phyloP scores from a whole-genome alignment of 1,284 basidiomycete species.

The Kwoniella shivajii region DNA sequence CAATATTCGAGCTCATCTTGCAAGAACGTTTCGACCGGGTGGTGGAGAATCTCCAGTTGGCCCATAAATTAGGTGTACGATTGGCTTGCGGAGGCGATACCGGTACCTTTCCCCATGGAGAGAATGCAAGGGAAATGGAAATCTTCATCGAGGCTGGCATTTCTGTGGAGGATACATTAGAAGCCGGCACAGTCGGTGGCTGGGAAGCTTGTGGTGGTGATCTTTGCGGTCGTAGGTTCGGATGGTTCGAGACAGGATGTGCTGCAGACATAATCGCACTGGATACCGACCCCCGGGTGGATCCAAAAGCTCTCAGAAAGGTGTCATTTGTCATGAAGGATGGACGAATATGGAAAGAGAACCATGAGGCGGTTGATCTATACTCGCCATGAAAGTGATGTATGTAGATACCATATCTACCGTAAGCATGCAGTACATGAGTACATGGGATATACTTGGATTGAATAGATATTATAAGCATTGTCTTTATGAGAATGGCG shows the following conservation, averaged over 20 bases:
- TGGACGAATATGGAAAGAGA: constrained; percentile 3
- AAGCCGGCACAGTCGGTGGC: neutral
- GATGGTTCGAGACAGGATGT: constrained; percentile 6
- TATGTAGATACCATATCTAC: no score
- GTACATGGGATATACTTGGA: neutral
- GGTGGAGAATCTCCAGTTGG: neutral
- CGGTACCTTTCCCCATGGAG: constrained; percentile 6
- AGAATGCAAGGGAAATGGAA: constrained; percentile 4
- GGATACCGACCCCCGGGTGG: neutral
- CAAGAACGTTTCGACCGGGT: neutral
- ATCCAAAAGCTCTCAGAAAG: constrained; percentile 1
- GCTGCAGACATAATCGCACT: constrained; percentile 7
- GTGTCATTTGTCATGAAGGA: constrained; percentile 8
- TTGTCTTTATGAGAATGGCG: no score
- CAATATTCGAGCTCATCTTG: constrained; percentile 3
- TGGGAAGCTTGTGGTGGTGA: constrained; percentile 7
- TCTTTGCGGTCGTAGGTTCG: neutral
- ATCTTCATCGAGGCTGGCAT: constrained; percentile 5
- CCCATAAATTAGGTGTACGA: neutral
- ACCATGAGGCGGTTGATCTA: neutral
- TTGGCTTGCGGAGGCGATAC: constrained; percentile 1
- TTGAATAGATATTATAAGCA: no score
- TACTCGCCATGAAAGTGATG: neutral
- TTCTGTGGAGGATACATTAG: constrained; percentile 1
- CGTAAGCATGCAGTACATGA: neutral